A percentile compares a stretch with the other conserved stretches of the same genome.
Evolutionary conservation across 1,284 basidiomycete species (phyloP).

Genomic region (Paramarasmius palmivorus): DNA sequence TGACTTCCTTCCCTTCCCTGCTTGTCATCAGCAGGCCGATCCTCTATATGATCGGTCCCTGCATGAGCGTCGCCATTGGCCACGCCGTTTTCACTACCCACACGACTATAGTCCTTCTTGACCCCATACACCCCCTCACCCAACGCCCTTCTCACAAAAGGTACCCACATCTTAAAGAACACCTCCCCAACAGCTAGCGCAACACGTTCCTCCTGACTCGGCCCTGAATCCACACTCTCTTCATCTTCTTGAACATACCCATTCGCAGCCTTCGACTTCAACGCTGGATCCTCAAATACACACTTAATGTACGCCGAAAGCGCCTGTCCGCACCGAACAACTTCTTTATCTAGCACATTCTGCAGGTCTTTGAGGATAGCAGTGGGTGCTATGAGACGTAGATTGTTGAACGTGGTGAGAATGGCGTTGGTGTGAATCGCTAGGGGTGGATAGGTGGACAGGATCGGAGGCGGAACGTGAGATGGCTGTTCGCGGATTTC

Average conservation of each 20-base stretch:
- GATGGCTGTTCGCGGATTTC: conserved; percentile 29
- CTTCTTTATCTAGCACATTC: conserved; percentile 47
- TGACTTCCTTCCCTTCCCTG: not conserved
- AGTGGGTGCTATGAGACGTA: conserved; percentile 80
- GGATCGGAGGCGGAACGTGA: conserved; percentile 66
- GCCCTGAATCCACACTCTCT: conserved; percentile 31
- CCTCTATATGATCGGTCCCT: too few species aligned
- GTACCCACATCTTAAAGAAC: conserved; percentile 62
- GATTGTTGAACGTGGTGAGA: conserved; percentile 74
- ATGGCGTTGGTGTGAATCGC: conserved; percentile 78
- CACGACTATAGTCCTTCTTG: conserved; percentile 13
- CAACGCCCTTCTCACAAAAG: conserved; percentile 68
- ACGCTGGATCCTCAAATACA: conserved; percentile 21
- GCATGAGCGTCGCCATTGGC: not conserved
- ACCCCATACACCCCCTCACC: conserved; percentile 73
- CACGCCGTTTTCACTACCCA: not conserved
- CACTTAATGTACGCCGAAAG: conserved; percentile 46
- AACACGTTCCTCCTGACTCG: conserved; percentile 37
- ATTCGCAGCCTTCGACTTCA: conserved; percentile 21
- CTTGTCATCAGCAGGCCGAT: too few species aligned
- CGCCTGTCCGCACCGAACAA: conserved; percentile 45
- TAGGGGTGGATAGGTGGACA: conserved; percentile 78
- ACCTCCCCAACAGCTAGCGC: conserved; percentile 55
- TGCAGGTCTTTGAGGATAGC: conserved; percentile 49
- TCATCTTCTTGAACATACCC: conserved; percentile 16